Evolutionary conservation across 208 protist species (phyloP).

Genomic region (Leishmania amazonensis): DNA sequence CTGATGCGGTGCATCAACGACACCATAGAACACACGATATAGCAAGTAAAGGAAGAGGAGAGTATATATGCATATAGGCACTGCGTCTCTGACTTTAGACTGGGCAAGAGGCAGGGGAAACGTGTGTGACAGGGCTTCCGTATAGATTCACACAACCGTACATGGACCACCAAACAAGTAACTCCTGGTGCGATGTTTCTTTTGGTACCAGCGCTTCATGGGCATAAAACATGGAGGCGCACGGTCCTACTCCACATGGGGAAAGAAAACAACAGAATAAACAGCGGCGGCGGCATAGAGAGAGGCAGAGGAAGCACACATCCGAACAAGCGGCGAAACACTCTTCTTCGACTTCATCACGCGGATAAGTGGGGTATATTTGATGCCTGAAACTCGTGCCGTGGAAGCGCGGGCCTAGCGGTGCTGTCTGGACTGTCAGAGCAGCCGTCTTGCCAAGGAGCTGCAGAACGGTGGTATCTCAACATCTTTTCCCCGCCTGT

Average conservation of each 20-base stretch:
- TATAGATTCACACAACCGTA: conserved; percentile 4
- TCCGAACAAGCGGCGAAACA: neutral
- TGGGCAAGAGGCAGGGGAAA: neutral
- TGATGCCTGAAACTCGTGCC: neutral
- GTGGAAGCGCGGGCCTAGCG: neutral
- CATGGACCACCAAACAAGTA: neutral
- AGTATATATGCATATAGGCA: neutral
- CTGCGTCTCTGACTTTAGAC: neutral
- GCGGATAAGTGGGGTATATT: neutral
- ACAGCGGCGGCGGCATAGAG: neutral
- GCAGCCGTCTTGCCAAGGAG: conserved; percentile 2
- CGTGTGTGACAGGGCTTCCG: neutral
- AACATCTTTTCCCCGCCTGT: neutral
- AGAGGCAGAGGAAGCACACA: neutral
- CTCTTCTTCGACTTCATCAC: neutral
- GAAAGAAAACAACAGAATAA: neutral
- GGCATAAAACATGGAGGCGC: neutral
- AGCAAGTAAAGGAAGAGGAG: neutral
- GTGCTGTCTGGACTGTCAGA: neutral
- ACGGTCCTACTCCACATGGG: neutral
- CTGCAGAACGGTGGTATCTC: neutral
- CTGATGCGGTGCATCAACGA: conserved; percentile 28
- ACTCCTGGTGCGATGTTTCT: neutral
- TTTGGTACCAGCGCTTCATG: neutral
- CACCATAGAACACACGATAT: neutral